phyloP scores from a whole-genome alignment of 75 land plant species.

The Picea sitchensis region DNA sequence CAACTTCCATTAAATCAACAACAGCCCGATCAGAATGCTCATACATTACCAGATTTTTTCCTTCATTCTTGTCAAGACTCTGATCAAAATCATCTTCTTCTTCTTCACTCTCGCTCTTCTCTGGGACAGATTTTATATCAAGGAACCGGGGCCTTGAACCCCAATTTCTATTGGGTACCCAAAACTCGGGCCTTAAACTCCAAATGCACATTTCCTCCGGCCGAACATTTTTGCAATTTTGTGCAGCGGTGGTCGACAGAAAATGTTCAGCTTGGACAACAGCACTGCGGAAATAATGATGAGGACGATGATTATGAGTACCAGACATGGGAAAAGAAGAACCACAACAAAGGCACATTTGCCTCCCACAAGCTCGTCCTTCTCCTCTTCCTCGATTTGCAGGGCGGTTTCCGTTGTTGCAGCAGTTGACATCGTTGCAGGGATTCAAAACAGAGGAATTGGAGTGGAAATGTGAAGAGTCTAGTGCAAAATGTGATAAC shows the following conservation, averaged over 20 bases:
- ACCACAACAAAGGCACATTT: constrained; percentile 16
- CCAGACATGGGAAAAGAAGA: constrained; percentile 44
- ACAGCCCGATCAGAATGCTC: neutral
- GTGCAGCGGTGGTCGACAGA: constrained; percentile 31
- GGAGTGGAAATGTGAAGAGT: neutral
- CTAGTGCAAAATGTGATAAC: neutral
- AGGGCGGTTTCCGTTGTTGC: neutral
- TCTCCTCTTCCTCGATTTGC: constrained; percentile 11
- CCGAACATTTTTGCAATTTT: constrained; percentile 4
- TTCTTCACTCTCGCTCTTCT: constrained; percentile 7
- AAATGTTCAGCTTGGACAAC: constrained; percentile 27
- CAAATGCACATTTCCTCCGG: constrained; percentile 6
- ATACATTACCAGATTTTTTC: neutral
- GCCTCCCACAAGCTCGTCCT: constrained; percentile 13
- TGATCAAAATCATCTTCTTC: constrained; percentile 4
- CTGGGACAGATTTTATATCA: constrained; percentile 2
- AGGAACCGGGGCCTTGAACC: neutral
- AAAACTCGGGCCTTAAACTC: constrained; percentile 1
- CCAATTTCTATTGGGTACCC: constrained; percentile 2
- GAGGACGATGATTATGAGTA: constrained; percentile 31
- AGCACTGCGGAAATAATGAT: constrained; percentile 25
- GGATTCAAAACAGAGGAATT: neutral
- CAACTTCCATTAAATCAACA: constrained; percentile 37
- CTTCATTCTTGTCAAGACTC: neutral
- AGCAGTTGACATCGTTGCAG: constrained; percentile 1